Percentiles rank a stretch among this genome's conserved stretches.
These are phyloP conservation scores for Annona cherimola DNA, from an alignment of 164 flowering plant species.

Conservation along the genomic window DNA sequence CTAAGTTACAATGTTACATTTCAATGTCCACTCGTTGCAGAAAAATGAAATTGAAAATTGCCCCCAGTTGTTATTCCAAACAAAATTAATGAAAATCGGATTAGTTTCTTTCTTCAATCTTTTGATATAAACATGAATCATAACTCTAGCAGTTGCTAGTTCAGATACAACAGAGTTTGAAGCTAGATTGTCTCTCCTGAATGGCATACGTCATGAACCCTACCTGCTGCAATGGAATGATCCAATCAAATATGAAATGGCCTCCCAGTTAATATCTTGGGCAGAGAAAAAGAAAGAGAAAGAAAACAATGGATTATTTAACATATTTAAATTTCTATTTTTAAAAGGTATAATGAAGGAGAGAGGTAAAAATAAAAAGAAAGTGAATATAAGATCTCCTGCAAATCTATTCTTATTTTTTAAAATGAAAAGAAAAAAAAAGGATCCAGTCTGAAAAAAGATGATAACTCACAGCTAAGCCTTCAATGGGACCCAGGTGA, in stretches of 20 bases:
- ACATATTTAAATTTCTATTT: too few relatives aligned
- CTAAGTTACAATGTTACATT: background rate
- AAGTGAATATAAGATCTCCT: background rate
- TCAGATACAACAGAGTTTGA: too few relatives aligned
- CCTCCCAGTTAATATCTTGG: too few relatives aligned
- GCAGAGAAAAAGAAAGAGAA: background rate
- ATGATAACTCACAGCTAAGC: constrained; percentile 70
- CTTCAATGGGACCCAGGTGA: constrained; percentile 96
- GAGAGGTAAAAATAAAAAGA: background rate
- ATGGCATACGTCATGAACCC: too few relatives aligned
- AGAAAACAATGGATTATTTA: background rate
- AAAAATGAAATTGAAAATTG: background rate
- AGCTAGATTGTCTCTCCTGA: too few relatives aligned
- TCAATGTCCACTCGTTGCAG: background rate
- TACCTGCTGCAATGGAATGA: too few relatives aligned
- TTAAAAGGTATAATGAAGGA: background rate
- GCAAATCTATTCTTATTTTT: background rate
- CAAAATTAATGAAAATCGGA: too few relatives aligned
- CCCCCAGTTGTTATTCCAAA: too few relatives aligned
- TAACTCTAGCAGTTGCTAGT: too few relatives aligned
- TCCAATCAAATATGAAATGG: too few relatives aligned
- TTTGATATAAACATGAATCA: too few relatives aligned
- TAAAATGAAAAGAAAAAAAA: background rate
- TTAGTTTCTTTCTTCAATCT: too few relatives aligned
- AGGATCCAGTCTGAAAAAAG: background rate